Evolutionary conservation across 257 asterid genomes (phyloP).

Genomic region (Leptodermis oblonga): DNA sequence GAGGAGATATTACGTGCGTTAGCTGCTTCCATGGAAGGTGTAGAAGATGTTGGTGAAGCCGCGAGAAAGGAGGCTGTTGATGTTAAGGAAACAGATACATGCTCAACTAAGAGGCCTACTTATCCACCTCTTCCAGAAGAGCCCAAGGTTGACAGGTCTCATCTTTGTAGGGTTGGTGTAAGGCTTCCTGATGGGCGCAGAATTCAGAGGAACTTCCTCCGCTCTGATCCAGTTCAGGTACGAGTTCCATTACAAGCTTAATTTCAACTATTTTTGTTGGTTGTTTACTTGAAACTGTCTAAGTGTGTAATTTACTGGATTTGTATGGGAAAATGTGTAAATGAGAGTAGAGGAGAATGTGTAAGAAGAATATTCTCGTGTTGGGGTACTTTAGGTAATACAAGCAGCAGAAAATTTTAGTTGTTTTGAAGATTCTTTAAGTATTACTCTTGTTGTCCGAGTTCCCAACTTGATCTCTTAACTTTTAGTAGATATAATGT

Average conservation of each 20-base stretch:
- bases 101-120: constrained; percentile 33
- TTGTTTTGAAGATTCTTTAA: background rate
- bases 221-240: constrained; percentile 87
- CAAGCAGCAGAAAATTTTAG: background rate
- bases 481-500: background rate
- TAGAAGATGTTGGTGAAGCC: constrained; percentile 32
- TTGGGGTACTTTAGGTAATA: background rate
- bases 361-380: background rate
- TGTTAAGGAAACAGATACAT: constrained; percentile 32
- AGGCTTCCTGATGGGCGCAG: constrained; percentile 99
- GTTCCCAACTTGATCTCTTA: background rate
- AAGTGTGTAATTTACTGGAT: background rate
- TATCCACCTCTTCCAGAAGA: constrained; percentile 87
- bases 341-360: no score
- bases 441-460: background rate
- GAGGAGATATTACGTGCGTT: constrained; percentile 70
- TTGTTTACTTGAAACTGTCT: background rate
- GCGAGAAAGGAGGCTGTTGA: constrained; percentile 34
- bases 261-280: background rate
- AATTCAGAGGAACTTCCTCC: constrained; percentile 81
- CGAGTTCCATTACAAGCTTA: background rate
- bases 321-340: background rate
- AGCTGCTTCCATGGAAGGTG: constrained; percentile 79
- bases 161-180: constrained; percentile 80
- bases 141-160: constrained; percentile 68